phyloP scores from a whole-genome alignment of 805 yeast genomes.

The Metschnikowia gelsemii region DNA sequence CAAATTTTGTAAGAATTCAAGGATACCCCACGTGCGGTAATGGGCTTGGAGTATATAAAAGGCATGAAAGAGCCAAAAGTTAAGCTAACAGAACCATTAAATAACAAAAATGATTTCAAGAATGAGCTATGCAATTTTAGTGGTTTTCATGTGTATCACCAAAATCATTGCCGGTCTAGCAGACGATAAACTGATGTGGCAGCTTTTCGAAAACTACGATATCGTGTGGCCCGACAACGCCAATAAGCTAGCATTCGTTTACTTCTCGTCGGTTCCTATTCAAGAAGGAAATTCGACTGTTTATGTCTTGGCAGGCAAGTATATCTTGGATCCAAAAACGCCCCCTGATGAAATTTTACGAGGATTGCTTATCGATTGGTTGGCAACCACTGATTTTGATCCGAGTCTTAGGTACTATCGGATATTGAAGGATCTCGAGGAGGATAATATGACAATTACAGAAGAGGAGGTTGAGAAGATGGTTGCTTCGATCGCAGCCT shows the following conservation, averaged over 20 bases:
- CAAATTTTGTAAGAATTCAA: too few species aligned
- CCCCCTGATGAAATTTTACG: slow-evolving; percentile 2
- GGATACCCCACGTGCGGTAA: too few species aligned
- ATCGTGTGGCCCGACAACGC: slow-evolving; percentile 12
- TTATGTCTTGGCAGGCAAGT: slow-evolving; percentile 1
- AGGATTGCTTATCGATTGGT: slow-evolving; percentile 2
- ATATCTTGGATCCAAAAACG: slow-evolving; percentile 1
- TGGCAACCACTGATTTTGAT: slow-evolving; percentile 7
- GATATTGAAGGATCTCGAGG: slow-evolving; percentile 9
- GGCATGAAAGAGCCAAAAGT: too few species aligned
- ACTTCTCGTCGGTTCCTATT: slow-evolving; percentile 3
- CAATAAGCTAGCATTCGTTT: slow-evolving; percentile 9
- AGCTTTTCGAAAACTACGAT: slow-evolving; percentile 8
- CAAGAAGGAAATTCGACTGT: slow-evolving; percentile 1
- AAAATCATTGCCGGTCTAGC: background rate
- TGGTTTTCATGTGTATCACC: background rate
- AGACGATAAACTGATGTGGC: background rate
- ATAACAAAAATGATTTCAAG: background rate
- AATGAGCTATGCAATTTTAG: background rate
- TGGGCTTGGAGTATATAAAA: too few species aligned
- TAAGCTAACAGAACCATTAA: too few species aligned
- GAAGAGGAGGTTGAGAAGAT: slow-evolving; percentile 4
- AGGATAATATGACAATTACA: background rate
- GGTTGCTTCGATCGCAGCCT: too few species aligned
- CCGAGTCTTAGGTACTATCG: slow-evolving; percentile 6